These are phyloP conservation scores for Sporothrix luriei DNA, from an alignment of 2,329 filamentous ascomycete species.

Conservation along the genomic window DNA sequence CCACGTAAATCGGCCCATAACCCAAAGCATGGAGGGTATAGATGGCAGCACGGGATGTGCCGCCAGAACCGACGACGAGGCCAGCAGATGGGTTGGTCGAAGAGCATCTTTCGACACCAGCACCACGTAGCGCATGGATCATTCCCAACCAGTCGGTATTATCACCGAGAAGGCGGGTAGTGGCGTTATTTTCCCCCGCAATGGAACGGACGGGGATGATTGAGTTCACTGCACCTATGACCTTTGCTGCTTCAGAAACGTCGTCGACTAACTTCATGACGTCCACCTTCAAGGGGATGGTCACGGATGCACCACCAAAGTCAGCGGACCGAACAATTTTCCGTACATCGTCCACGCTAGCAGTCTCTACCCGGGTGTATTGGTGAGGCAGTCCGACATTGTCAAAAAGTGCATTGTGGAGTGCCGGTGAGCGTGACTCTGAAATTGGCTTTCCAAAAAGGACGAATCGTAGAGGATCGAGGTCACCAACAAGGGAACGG, in stretches of 20 bases:
- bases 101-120: conserved; percentile 57
- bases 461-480: conserved; percentile 75
- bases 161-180: conserved; percentile 69
- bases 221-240: conserved; percentile 94
- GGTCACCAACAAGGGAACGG: conserved; percentile 75
- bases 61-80: conserved; percentile 86
- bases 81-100: conserved; percentile 54
- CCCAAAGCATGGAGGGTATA: conserved; percentile 83
- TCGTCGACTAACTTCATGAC: conserved; percentile 80
- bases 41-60: conserved; percentile 87
- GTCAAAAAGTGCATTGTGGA: conserved; percentile 85
- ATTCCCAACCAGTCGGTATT: conserved; percentile 98
- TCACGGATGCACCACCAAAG: conserved; percentile 94
- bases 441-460: conserved; percentile 85
- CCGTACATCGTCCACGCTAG: conserved; percentile 61
- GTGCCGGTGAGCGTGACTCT: conserved; percentile 78
- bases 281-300: conserved; percentile 90
- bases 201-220: conserved; percentile 65
- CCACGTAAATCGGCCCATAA: conserved; percentile 82
- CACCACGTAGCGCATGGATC: conserved; percentile 72
- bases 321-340: conserved; percentile 67
- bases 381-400: conserved; percentile 77
- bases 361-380: conserved; percentile 79
- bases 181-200: conserved; percentile 45
- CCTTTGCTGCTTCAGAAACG: conserved; percentile 73